phyloP scores from a whole-genome alignment of 768 basidiomycete genomes.

The Calvatia gigantea region DNA sequence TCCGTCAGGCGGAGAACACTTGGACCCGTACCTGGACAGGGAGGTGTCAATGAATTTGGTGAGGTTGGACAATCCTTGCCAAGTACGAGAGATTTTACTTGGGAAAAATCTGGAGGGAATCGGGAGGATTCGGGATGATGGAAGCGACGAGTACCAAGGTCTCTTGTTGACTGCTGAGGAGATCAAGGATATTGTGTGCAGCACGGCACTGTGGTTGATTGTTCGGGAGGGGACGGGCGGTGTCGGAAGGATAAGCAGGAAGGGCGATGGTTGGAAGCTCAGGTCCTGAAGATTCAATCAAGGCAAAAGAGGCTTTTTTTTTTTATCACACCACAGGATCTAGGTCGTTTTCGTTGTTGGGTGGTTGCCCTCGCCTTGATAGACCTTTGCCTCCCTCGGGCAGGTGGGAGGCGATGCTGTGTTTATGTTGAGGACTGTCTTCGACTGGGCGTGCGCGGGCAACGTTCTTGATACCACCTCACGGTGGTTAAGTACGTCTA shows the following conservation, averaged over 20 bases:
- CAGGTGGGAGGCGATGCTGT: neutral
- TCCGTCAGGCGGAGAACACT: constrained; percentile 41
- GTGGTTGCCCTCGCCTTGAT: too few species aligned
- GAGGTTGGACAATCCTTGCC: constrained; percentile 11
- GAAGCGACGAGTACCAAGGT: constrained; percentile 36
- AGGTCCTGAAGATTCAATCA: constrained; percentile 37
- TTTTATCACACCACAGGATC: too few species aligned
- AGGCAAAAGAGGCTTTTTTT: neutral
- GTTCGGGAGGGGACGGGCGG: constrained; percentile 93
- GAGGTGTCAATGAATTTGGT: constrained; percentile 18
- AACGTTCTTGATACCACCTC: neutral
- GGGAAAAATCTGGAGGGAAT: constrained; percentile 6
- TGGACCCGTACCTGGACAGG: neutral
- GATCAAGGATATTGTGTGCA: constrained; percentile 88
- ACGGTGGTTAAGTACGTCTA: neutral
- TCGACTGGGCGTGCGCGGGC: neutral
- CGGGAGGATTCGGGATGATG: constrained; percentile 11
- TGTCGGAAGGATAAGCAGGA: constrained; percentile 72
- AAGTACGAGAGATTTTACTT: constrained; percentile 13
- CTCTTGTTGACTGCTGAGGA: constrained; percentile 82
- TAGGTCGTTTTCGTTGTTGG: neutral
- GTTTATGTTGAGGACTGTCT: neutral
- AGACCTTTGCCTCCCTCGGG: too few species aligned
- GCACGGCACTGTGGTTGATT: constrained; percentile 86
- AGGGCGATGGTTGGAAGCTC: constrained; percentile 78